Base-by-base conservation (phyloP, 208 protist species). In the Acanthamoeba lenticulata region DNA sequence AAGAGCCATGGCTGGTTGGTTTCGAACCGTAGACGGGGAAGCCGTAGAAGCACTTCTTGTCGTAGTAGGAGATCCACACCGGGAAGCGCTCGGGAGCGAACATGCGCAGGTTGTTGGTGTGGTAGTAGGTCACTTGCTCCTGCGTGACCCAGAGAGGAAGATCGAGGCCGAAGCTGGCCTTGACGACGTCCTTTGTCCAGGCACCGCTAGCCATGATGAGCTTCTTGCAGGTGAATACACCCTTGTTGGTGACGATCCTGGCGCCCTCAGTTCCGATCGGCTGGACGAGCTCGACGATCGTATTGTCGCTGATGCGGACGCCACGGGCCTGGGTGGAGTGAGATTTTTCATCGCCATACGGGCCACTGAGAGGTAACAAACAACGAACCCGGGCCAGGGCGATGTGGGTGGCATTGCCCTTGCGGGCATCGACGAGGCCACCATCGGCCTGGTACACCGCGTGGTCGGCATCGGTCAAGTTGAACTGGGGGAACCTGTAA, bases 1-100 rank as follows among this genome's bases (percentile, higher is more conserved):
- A 36, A 44, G 34, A 79, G 32, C 69, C 34, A 4, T 2, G 38
- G 36, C 69, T 21, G 2, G 38, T 15, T 27, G n/a, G n/a, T 40
- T 36, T 38, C 74, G 42, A 32, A 85, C 89, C 89, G 27, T 93
- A 93, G 9, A 93, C 89, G 24, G 89, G 89, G 65, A 93, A 93
- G 29, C 89, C 89, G 27, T 93, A 93, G 85, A 69, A 91, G 45
- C 49, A 49, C n/a, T 83, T 83, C 89, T 67, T 36, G 42, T 83
- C 62, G 89, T 93, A 62, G 65, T 93, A 83, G 19, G 89, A 57
- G n/a, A 93, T 93, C 89, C 89, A 93, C 42, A 93, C 89, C 21
- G 89, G 89, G 62, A 93, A 93, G 57, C 44, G 42, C 15, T 93
- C 45, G 19, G 89, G 60, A 27, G 89, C 91, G 67, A 93, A 93